Evolutionary conservation across 2,329 filamentous ascomycete genomes (phyloP).

Genomic region (Ascochyta pisi): DNA sequence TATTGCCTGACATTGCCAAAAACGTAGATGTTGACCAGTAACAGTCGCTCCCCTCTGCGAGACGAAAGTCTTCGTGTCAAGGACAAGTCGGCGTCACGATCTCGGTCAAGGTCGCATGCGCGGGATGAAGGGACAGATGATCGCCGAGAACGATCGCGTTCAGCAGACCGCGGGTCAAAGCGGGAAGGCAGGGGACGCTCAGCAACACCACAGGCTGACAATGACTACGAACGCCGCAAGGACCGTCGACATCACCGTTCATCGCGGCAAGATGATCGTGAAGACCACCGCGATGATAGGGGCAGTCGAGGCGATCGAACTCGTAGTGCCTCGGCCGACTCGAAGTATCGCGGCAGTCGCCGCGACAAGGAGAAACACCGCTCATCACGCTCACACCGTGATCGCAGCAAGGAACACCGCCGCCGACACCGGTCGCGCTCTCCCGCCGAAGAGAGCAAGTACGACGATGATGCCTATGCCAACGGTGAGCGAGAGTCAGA

Average conservation of each 20-base stretch:
- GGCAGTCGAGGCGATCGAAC: conserved; percentile 63
- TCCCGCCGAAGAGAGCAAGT: conserved; percentile 36
- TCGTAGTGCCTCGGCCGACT: conserved; percentile 69
- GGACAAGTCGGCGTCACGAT: conserved; percentile 51
- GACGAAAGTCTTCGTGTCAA: conserved; percentile 44
- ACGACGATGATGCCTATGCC: conserved; percentile 40
- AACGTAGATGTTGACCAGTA: conserved; percentile 9
- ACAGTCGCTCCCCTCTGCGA: conserved; percentile 42
- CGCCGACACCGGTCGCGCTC: conserved; percentile 54
- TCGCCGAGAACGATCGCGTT: conserved; percentile 31
- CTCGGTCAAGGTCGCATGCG: conserved; percentile 46
- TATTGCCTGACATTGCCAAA: too few species aligned
- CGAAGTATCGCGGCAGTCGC: conserved; percentile 67
- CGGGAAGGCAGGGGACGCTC: conserved; percentile 60
- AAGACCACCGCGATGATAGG: conserved; percentile 54
- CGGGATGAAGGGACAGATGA: conserved; percentile 27
- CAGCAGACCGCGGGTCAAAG: conserved; percentile 56
- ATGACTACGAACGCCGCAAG: conserved; percentile 46
- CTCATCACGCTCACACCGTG: conserved; percentile 56
- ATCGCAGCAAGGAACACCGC: conserved; percentile 54
- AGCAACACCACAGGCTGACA: conserved; percentile 48
- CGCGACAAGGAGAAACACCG: conserved; percentile 52
- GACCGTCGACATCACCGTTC: conserved; percentile 58
- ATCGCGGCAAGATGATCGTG: conserved; percentile 49
- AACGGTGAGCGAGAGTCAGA: conserved; percentile 39